A percentile compares a stretch with the other conserved stretches of the same genome.
Evolutionary conservation across 371 early-diverging fungal species (phyloP).

Genomic region (Mucor mucedo): DNA sequence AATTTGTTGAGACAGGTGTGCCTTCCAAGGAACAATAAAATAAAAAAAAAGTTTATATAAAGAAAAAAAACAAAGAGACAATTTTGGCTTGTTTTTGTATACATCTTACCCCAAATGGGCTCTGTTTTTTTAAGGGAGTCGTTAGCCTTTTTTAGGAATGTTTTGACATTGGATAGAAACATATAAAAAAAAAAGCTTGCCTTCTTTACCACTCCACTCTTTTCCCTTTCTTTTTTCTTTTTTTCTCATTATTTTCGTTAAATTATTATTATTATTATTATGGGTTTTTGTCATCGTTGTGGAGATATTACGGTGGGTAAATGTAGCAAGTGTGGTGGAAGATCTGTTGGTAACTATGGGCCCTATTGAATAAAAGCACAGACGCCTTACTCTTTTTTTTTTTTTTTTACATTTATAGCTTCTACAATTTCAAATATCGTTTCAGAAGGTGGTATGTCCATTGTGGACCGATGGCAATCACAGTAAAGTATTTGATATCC

Average conservation of each 20-base stretch:
- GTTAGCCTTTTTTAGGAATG: conserved; percentile 26
- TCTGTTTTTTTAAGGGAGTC: background rate
- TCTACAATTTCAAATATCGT: conserved; percentile 54
- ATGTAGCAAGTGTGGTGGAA: conserved; percentile 64
- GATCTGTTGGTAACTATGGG: conserved; percentile 53
- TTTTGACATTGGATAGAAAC: conserved; percentile 8
- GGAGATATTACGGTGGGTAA: conserved; percentile 61
- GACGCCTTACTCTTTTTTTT: background rate
- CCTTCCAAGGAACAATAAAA: conserved; percentile 12
- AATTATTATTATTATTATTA: conserved; percentile 47
- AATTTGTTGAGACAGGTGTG: conserved; percentile 51
- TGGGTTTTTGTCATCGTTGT: conserved; percentile 68
- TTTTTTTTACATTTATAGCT: conserved; percentile 23
- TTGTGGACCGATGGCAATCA: conserved; percentile 50
- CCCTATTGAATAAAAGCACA: background rate
- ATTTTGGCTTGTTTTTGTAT: conserved; percentile 4
- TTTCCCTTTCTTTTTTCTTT: conserved; percentile 14
- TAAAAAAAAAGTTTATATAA: background rate
- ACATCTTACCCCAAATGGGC: conserved; percentile 11
- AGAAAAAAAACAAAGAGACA: background rate
- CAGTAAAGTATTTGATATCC: conserved; percentile 29
- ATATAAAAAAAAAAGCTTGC: background rate
- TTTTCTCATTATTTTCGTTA: conserved; percentile 10
- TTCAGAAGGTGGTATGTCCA: conserved; percentile 44
- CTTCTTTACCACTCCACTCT: background rate